Conservation (phyloP, 2,329 filamentous ascomycete species). For the Aspergillus ibericus region DNA sequence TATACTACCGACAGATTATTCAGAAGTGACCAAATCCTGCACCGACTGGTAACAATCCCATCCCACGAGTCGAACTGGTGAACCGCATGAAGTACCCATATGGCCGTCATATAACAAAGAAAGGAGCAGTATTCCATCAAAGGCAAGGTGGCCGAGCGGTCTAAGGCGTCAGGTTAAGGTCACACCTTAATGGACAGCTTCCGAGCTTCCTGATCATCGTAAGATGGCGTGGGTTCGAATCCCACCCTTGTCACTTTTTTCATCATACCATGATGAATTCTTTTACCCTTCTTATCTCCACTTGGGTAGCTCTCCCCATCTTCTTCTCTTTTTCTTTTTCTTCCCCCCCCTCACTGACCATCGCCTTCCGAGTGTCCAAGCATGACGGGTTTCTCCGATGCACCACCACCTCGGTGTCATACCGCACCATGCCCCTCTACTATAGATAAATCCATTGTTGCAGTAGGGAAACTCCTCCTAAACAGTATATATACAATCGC, state of each 20-base stretch:
- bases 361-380: too few relatives aligned
- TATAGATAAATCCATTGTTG: too few relatives aligned
- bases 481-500: too few relatives aligned
- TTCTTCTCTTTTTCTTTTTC: background rate
- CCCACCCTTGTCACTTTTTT: constrained; percentile 3
- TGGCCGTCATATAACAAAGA: background rate
- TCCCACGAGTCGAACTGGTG: too few relatives aligned
- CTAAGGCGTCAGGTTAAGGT: constrained; percentile 6
- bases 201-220: constrained; percentile 4
- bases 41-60: too few relatives aligned
- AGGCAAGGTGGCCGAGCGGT: constrained; percentile 6
- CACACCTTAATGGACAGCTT: constrained; percentile 6
- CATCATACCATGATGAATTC: too few relatives aligned
- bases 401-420: too few relatives aligned
- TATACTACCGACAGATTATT: background rate
- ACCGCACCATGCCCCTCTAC: too few relatives aligned
- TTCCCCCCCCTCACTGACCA: background rate
- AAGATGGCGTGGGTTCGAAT: constrained; percentile 7
- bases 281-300: background rate
- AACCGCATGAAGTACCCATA: too few relatives aligned
- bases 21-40: too few relatives aligned
- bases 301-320: background rate
- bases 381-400: too few relatives aligned
- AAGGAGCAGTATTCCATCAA: background rate
- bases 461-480: too few relatives aligned